phyloP scores from a whole-genome alignment of 129 eudicot genomes.

The Ambrosia artemisiifolia region DNA sequence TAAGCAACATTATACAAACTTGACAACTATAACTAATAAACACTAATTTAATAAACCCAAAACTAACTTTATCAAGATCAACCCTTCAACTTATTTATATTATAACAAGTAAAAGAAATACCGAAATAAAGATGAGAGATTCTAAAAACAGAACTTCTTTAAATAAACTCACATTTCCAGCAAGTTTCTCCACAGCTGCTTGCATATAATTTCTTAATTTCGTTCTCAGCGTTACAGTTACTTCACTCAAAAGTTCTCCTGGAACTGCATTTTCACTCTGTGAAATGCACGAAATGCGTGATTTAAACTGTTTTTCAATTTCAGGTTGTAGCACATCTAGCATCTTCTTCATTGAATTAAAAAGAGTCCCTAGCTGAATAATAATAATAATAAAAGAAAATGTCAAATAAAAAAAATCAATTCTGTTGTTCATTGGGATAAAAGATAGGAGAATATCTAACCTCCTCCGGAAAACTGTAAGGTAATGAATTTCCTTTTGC shows the following conservation, averaged over 20 bases:
- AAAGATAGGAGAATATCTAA: constrained; percentile 12
- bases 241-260: constrained; percentile 73
- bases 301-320: constrained; percentile 61
- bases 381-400: background rate
- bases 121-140: background rate
- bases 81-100: too few relatives aligned
- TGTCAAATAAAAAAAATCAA: background rate
- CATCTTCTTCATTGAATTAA: constrained; percentile 79
- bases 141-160: background rate
- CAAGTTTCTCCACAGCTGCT: constrained; percentile 63
- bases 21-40: too few relatives aligned
- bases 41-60: too few relatives aligned
- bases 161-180: constrained; percentile 61
- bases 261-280: constrained; percentile 48
- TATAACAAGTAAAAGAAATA: background rate
- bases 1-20: too few relatives aligned
- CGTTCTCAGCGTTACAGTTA: constrained; percentile 63
- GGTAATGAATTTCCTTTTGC: constrained; percentile 50
- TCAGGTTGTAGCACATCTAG: constrained; percentile 64
- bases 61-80: too few relatives aligned
- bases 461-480: constrained; percentile 67
- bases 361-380: constrained; percentile 61
- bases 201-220: constrained; percentile 68
- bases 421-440: background rate
- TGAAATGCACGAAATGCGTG: constrained; percentile 42